Evolutionary conservation across 352 stramenopile genomes (phyloP).

Genomic region (Pythium sp.): DNA sequence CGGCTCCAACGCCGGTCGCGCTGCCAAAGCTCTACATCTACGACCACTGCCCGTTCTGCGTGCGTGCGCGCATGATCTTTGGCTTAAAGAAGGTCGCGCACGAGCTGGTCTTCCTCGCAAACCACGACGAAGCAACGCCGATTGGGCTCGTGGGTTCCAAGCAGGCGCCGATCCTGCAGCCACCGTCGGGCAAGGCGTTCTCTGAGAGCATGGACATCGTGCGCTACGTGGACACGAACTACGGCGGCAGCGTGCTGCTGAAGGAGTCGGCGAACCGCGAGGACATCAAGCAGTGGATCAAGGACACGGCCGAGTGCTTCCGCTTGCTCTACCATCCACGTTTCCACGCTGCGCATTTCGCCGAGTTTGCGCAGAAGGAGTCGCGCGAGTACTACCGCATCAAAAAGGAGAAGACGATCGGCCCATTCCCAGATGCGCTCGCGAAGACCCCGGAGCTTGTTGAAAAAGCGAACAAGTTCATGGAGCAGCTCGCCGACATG

Average conservation of each 20-base stretch:
- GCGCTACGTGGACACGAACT: constrained; percentile 40
- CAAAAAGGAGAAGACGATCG: constrained; percentile 59
- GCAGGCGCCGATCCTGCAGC: constrained; percentile 37
- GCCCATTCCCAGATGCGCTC: constrained; percentile 37
- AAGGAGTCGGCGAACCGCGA: constrained; percentile 30
- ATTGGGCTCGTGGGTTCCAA: constrained; percentile 32
- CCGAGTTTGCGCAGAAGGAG: constrained; percentile 39
- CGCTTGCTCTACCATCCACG: constrained; percentile 40
- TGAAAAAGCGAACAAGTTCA: constrained; percentile 29
- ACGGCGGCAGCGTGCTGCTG: constrained; percentile 28
- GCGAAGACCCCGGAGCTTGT: constrained; percentile 41
- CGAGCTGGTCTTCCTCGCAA: constrained; percentile 37
- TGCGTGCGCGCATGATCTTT: constrained; percentile 46
- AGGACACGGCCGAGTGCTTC: constrained; percentile 37
- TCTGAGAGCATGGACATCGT: constrained; percentile 48
- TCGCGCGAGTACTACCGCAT: constrained; percentile 49
- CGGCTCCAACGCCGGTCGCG: background rate
- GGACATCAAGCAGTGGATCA: constrained; percentile 50
- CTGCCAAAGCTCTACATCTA: constrained; percentile 51
- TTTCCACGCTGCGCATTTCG: constrained; percentile 40
- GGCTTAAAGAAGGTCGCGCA: constrained; percentile 38
- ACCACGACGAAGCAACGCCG: constrained; percentile 43
- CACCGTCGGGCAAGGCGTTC: constrained; percentile 25
- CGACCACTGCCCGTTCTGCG: constrained; percentile 45
- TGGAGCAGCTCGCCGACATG: constrained; percentile 31